Conservation (phyloP, 2,329 filamentous ascomycete genomes). For the Pseudogymnoascus sp. region DNA sequence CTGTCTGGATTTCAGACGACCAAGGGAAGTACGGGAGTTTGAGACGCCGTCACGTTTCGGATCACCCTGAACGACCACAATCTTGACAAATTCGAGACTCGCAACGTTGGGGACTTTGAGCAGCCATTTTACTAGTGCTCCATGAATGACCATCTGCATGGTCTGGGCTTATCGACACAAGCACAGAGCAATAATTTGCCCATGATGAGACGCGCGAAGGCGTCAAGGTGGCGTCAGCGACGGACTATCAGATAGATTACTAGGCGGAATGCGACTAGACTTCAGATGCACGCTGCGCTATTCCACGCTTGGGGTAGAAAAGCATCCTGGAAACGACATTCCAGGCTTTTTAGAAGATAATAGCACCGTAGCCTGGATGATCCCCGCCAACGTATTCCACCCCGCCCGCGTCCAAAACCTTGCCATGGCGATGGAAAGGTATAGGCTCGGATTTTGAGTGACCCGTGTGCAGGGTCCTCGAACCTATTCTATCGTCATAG, state of each 20-base stretch:
- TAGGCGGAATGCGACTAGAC: background rate
- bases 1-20: conserved; percentile 5
- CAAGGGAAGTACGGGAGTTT: background rate
- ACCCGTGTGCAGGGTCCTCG: conserved; percentile 5
- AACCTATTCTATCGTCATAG: conserved; percentile 7
- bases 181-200: background rate
- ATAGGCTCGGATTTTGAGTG: background rate
- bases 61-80: background rate
- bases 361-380: background rate
- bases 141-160: background rate
- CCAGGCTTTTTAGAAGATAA: background rate
- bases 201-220: conserved; percentile 2
- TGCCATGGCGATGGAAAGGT: background rate
- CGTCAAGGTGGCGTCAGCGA: conserved; percentile 3
- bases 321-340: background rate
- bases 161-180: conserved; percentile 1
- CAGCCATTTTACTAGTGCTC: background rate
- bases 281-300: background rate
- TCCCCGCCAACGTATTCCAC: background rate
- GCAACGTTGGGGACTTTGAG: background rate
- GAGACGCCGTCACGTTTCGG: conserved; percentile 3
- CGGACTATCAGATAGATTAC: conserved; percentile 2
- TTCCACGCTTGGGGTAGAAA: background rate
- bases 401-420: background rate
- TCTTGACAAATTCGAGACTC: background rate